Conservation (phyloP, 2,329 filamentous ascomycete species). For the Arthrobotrys entomopaga region DNA sequence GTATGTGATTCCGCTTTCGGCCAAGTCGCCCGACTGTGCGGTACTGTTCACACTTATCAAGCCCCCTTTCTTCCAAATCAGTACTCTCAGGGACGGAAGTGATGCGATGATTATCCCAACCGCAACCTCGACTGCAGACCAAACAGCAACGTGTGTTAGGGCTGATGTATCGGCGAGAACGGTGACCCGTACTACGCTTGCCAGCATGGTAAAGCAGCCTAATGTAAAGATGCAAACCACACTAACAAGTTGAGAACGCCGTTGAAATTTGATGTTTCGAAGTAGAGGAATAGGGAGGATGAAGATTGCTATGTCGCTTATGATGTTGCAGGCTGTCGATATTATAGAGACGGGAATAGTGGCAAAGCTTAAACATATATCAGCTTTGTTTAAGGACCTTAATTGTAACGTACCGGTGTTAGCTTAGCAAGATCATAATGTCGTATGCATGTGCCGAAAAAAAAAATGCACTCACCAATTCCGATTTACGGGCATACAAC, state of each 20-base stretch:
- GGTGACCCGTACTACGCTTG: slow-evolving; percentile 44
- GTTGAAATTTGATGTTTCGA: slow-evolving; percentile 50
- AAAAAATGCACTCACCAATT: slow-evolving; percentile 34
- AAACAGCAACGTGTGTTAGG: slow-evolving; percentile 46
- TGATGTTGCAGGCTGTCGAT: slow-evolving; percentile 48
- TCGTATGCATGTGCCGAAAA: no score
- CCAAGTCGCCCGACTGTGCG: slow-evolving; percentile 25
- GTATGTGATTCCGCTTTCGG: slow-evolving; percentile 26
- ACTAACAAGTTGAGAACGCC: slow-evolving; percentile 35
- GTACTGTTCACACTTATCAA: slow-evolving; percentile 22
- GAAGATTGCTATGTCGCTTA: slow-evolving; percentile 50
- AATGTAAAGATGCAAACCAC: slow-evolving; percentile 31
- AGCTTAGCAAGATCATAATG: background rate
- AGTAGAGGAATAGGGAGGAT: slow-evolving; percentile 50
- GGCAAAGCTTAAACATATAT: slow-evolving; percentile 40
- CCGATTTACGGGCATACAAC: slow-evolving; percentile 43
- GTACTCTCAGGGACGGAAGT: slow-evolving; percentile 31
- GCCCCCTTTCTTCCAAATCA: slow-evolving; percentile 38
- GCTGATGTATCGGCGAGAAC: slow-evolving; percentile 40
- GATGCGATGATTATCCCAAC: slow-evolving; percentile 47
- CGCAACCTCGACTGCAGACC: slow-evolving; percentile 46
- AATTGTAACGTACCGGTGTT: background rate
- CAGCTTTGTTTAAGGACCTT: slow-evolving; percentile 39
- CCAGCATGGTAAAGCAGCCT: slow-evolving; percentile 45
- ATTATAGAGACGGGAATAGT: slow-evolving; percentile 51